Evolutionary conservation across 2,329 filamentous ascomycete genomes (phyloP), one percentile per base, ranked within the genome.

Genomic region (Aspergillus sp.): DNA sequence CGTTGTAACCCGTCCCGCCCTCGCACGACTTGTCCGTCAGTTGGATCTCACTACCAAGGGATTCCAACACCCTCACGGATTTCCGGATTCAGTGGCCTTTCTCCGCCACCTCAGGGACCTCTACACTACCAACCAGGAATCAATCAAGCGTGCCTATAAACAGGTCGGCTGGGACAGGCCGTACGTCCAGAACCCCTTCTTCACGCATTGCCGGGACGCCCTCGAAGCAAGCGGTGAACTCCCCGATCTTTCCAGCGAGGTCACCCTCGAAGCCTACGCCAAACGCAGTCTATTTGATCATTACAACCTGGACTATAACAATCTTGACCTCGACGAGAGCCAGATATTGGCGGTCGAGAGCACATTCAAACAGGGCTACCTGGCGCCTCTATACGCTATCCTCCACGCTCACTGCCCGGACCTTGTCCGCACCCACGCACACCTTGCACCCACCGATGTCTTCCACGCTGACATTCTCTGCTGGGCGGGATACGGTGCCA

Each of bases 351-450:
- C 7, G 7, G 13, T 31, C 11, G 25, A 28, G 7, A 28, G 9
- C 22, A 31, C 17, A 15, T 45, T 56, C 22, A 3, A 7, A 4
- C 7, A 22, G 15, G 45, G 45, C 22, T 47, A 34, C 17, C 23
- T 17, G 7, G 13, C 9, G 34, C 43, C 54, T 9, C 17, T 56
- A 1, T 17, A 7, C 9, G 41, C 54, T 6, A 7, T 56, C 7
- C 19, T 56, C 45, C 38, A 48, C 8, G 54, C 54, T 7, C 54
- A 48, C 45, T 56, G 54, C 28, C 54, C 54, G 13, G 47, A 34
- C 22, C 23, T 56, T 9, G 13, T 7, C 7, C 41, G 43, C 19
- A 25, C 47, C 2, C 41, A 48, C 25, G 23, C 25, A 34, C 30
- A 38, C 19, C 17, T 45, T n/a, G 28, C n/a, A 3, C 15, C n/a